Percentiles rank a stretch among this genome's conserved stretches.
These are phyloP conservation scores for Petunia secreta DNA, from an alignment of 257 asterid species.

Conservation along the genomic window DNA sequence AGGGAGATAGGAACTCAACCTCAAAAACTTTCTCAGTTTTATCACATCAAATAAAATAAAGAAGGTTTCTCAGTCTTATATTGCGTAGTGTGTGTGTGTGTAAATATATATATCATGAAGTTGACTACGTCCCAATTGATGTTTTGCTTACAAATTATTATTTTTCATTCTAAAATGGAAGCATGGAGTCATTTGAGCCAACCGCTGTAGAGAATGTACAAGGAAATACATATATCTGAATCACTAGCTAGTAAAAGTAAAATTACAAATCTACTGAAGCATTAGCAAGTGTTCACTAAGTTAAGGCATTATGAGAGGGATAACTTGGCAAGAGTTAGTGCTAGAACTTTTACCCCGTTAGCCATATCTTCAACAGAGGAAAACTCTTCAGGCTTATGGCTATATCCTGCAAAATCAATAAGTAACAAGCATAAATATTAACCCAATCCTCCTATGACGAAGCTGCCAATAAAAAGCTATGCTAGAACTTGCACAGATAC, in stretches of 20 bases:
- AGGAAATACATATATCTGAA: not conserved
- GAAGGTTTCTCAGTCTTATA: no score
- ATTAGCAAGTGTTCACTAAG: not conserved
- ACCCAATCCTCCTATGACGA: not conserved
- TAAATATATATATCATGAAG: no score
- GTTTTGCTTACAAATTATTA: no score
- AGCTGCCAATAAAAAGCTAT: not conserved
- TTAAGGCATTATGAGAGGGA: slow-evolving; percentile 41
- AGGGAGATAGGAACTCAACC: no score
- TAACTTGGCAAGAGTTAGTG: slow-evolving; percentile 63
- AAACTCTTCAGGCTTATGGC: slow-evolving; percentile 89
- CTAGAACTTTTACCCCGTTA: slow-evolving; percentile 77
- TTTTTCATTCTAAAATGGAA: no score
- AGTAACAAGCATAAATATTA: slow-evolving; percentile 2
- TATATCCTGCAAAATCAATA: slow-evolving; percentile 47
- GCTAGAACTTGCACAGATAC: not conserved
- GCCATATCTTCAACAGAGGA: slow-evolving; percentile 55
- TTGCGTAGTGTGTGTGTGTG: no score
- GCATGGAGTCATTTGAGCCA: not conserved
- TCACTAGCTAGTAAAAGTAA: slow-evolving; percentile 9
- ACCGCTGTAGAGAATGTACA: not conserved
- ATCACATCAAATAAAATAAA: no score
- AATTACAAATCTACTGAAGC: not conserved
- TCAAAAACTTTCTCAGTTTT: no score
- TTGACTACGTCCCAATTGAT: no score